Evolutionary conservation across 2,329 filamentous ascomycete genomes (phyloP).

Genomic region (Penicillium polonicum): DNA sequence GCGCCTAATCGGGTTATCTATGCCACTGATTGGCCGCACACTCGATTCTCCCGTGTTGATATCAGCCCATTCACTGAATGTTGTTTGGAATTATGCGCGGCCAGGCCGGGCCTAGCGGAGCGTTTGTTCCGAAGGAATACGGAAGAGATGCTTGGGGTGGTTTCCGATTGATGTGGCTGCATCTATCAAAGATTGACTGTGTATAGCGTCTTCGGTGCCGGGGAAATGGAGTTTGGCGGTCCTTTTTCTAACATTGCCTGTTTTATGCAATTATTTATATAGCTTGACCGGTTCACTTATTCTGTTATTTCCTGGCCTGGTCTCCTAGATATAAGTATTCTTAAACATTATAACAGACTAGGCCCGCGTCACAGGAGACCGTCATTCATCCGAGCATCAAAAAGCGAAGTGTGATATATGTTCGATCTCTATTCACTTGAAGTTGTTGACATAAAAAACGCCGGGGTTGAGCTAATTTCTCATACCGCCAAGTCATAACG

Average conservation of each 20-base stretch:
- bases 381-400: not conserved
- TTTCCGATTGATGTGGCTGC: conserved; percentile 9
- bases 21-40: conserved; percentile 65
- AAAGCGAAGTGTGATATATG: conserved; percentile 3
- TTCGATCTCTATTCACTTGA: conserved; percentile 10
- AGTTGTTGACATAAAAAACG: conserved; percentile 17
- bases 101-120: conserved; percentile 46
- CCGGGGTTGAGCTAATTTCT: not conserved
- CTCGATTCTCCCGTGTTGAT: conserved; percentile 58
- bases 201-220: conserved; percentile 13
- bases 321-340: not conserved
- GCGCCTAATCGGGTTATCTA: conserved; percentile 54
- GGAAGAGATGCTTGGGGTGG: conserved; percentile 49
- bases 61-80: conserved; percentile 55
- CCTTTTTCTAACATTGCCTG: conserved; percentile 1
- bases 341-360: not conserved
- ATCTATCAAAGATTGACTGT: not conserved
- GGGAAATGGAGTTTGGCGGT: conserved; percentile 6
- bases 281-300: not conserved
- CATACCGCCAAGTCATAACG: not conserved
- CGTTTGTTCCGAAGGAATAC: conserved; percentile 58
- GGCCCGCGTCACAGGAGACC: not conserved
- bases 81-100: conserved; percentile 55
- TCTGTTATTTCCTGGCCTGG: not conserved
- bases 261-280: not conserved